Percentiles rank a stretch among this genome's conserved stretches.
Evolutionary conservation across 2,329 filamentous ascomycete genomes (phyloP).

Genomic region (Aspergillus viridinutans): DNA sequence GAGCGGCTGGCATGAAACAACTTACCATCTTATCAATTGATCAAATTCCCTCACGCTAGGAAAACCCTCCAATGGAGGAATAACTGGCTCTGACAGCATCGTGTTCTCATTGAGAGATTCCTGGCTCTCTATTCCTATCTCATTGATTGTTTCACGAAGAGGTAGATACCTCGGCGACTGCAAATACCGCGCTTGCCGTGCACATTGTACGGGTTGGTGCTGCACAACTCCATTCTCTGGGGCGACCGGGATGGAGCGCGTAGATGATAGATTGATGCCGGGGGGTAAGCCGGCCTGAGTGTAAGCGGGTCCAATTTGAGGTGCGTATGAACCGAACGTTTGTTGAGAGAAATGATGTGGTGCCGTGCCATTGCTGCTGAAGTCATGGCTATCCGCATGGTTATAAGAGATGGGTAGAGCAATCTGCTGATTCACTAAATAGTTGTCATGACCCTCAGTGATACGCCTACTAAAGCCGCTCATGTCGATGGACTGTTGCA

Average conservation of each 20-base stretch:
- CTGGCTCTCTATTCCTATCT: conserved; percentile 42
- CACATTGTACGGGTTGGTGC: conserved; percentile 29
- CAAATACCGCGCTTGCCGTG: conserved; percentile 29
- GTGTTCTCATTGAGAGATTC: conserved; percentile 41
- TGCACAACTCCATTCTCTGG: conserved; percentile 33
- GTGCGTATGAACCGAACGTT: conserved; percentile 35
- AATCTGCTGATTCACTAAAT: conserved; percentile 31
- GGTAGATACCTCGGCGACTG: conserved; percentile 31
- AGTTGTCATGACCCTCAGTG: conserved; percentile 33
- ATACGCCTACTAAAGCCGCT: conserved; percentile 37
- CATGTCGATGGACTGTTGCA: conserved; percentile 23
- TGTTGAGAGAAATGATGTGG: conserved; percentile 32
- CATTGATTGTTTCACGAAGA: conserved; percentile 31
- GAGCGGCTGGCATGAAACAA: not conserved
- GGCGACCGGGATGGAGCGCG: conserved; percentile 29
- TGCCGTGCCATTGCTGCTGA: conserved; percentile 24
- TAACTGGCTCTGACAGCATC: conserved; percentile 43
- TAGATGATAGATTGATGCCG: conserved; percentile 27
- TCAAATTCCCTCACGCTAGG: conserved; percentile 46
- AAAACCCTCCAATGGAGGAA: conserved; percentile 42
- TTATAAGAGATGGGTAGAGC: conserved; percentile 29
- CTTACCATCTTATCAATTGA: conserved; percentile 42
- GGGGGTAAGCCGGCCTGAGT: conserved; percentile 29
- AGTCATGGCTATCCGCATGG: conserved; percentile 29
- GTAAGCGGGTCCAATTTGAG: conserved; percentile 34